These are phyloP conservation scores for Phytophthora crassamura DNA, from an alignment of 352 stramenopile genomes.

Conservation along the genomic window DNA sequence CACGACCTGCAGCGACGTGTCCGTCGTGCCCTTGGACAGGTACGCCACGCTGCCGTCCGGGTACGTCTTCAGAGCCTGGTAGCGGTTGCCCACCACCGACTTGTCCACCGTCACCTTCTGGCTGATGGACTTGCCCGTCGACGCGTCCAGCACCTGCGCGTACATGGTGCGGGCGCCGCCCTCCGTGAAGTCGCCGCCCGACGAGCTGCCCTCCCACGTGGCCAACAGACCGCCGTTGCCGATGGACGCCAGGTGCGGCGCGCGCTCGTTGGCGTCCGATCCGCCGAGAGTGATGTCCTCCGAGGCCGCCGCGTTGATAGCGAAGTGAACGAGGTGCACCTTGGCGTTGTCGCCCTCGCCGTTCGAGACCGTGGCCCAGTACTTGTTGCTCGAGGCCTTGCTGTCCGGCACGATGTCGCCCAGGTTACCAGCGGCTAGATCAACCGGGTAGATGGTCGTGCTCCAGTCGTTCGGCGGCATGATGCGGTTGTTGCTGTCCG, in stretches of 20 bases:
- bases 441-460: constrained; percentile 65
- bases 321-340: constrained; percentile 68
- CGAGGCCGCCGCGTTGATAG: constrained; percentile 46
- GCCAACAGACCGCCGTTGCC: constrained; percentile 50
- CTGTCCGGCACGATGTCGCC: constrained; percentile 56
- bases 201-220: constrained; percentile 54
- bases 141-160: constrained; percentile 9
- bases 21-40: constrained; percentile 47
- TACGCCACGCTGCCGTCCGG: constrained; percentile 54
- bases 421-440: constrained; percentile 54
- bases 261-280: constrained; percentile 55
- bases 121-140: constrained; percentile 21
- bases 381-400: constrained; percentile 39
- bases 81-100: constrained; percentile 51
- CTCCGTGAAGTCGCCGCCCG: constrained; percentile 43
- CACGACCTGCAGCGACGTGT: constrained; percentile 49
- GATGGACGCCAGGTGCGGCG: constrained; percentile 52
- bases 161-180: constrained; percentile 47
- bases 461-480: constrained; percentile 61
- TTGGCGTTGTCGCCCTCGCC: constrained; percentile 53
- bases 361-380: constrained; percentile 73
- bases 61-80: constrained; percentile 55
- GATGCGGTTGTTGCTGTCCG: constrained; percentile 77
- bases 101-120: constrained; percentile 35
- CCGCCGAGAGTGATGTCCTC: constrained; percentile 66